Conservation (phyloP, 1,284 basidiomycete species). For the Cryptococcus sp. region DNA sequence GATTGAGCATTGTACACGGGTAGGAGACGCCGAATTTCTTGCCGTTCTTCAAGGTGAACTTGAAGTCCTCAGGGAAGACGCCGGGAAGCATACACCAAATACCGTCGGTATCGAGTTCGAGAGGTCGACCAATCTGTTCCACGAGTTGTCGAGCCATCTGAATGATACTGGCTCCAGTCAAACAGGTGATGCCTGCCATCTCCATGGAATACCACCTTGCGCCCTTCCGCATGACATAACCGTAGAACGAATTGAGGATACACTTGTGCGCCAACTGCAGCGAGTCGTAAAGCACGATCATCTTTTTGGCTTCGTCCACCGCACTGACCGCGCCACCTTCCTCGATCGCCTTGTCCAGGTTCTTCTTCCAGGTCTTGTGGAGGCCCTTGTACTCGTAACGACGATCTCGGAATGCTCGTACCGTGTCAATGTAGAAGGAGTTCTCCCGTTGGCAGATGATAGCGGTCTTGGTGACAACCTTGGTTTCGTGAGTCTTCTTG, state of each 20-base stretch:
- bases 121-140: slow-evolving; percentile 93
- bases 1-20: slow-evolving; percentile 99
- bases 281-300: slow-evolving; percentile 99
- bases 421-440: slow-evolving; percentile 99
- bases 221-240: slow-evolving; percentile 99
- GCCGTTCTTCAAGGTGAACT: slow-evolving; percentile 84
- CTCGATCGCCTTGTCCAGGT: slow-evolving; percentile 73
- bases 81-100: slow-evolving; percentile 99
- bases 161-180: slow-evolving; percentile 98
- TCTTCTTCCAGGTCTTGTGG: slow-evolving; percentile 99
- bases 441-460: slow-evolving; percentile 99
- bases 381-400: slow-evolving; percentile 99
- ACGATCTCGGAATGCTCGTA: slow-evolving; percentile 94
- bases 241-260: slow-evolving; percentile 99
- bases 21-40: slow-evolving; percentile 93
- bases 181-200: slow-evolving; percentile 99
- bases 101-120: slow-evolving; percentile 98
- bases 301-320: slow-evolving; percentile 96
- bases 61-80: slow-evolving; percentile 97
- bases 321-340: slow-evolving; percentile 76
- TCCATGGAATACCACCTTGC: slow-evolving; percentile 99
- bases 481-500: slow-evolving; percentile 98
- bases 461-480: slow-evolving; percentile 88
- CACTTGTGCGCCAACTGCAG: slow-evolving; percentile 99
- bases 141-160: slow-evolving; percentile 99